Evolutionary conservation across 1,284 basidiomycete genomes (phyloP), one percentile per base, ranked within the genome.

Genomic region (Trichosporon faecale): DNA sequence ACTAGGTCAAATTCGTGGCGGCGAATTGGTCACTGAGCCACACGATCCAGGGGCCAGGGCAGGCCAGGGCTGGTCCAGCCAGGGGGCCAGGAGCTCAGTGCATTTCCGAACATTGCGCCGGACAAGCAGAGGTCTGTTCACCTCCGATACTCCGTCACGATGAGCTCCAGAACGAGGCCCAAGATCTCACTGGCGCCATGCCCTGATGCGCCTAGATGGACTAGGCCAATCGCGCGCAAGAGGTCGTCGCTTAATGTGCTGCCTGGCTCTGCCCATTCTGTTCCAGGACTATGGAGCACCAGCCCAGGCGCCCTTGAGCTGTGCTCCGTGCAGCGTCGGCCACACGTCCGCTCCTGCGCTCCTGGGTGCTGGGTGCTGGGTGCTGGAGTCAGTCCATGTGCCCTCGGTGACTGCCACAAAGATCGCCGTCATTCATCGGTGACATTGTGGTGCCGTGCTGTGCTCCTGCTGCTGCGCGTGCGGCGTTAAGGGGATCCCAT

Each of bases 1-100:
- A 61, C 57, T 61, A 33, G 27, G 29, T 61, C 57, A 61, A 61
- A 61, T 61, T 61, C 57, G 57, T 31, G 57, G 57, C 57, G 57
- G 57, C 27, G 57, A 61, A 31, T 31, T 61, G 57, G 57, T 4
- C 23, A 31, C 57, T 61, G 57, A 61, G 57, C 57, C 57, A 31
- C 27, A 8, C 16, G 31, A 31, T 31, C 57, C 55, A 60, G 55
- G 55, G 27, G 12, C 25, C 11, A 25, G 9, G 27, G 29, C 23
- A 7, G 9, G 23, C 52, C 35, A 37, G 35, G 35, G 35, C 35
- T 37, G 35, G 35, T 14, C 35, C 6, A 2, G 25, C 52, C 52
- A 57, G 52, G 52, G 29, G 18, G 27, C 3, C 18, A 29, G 23
- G 57, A 29, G 57, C 16, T 29, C 29, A 61, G 57, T 33, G 29